Conservation (phyloP, 345 rosid species). For the Salix brachista region DNA sequence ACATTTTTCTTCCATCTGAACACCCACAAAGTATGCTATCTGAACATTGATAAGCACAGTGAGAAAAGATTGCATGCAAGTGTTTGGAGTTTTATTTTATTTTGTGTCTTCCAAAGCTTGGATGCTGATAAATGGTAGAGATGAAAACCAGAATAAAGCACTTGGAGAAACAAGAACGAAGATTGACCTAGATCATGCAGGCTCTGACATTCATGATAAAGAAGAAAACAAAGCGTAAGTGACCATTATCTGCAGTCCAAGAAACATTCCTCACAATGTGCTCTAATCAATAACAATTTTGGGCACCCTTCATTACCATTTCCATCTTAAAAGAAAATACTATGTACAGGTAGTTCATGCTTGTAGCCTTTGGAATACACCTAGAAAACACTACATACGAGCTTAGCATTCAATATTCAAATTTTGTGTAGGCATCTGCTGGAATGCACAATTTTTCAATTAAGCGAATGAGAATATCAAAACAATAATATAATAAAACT, state of each 20-base stretch:
- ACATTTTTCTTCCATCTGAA: conserved; percentile 61
- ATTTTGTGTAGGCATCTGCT: not conserved
- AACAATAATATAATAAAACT: not conserved
- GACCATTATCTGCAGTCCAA: not conserved
- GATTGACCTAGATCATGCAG: not conserved
- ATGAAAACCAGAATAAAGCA: not conserved
- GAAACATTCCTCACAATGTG: not conserved
- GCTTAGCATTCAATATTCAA: not conserved
- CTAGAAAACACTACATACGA: not conserved
- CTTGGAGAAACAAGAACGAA: not conserved
- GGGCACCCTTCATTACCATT: not conserved
- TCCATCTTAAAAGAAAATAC: not conserved
- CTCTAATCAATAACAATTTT: not conserved
- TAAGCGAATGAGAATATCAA: too few relatives aligned
- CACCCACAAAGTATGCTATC: conserved; percentile 80
- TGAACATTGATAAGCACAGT: conserved; percentile 25
- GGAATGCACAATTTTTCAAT: not conserved
- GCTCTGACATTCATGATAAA: not conserved
- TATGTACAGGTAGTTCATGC: not conserved
- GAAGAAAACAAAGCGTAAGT: not conserved
- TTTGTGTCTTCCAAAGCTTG: not conserved
- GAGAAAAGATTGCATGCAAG: not conserved
- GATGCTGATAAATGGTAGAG: not conserved
- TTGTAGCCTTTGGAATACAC: not conserved
- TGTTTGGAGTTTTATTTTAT: not conserved